A percentile compares a stretch with the other conserved stretches of the same genome.
Conservation (phyloP, 768 basidiomycete genomes). For the Leccinum sublutescens region DNA sequence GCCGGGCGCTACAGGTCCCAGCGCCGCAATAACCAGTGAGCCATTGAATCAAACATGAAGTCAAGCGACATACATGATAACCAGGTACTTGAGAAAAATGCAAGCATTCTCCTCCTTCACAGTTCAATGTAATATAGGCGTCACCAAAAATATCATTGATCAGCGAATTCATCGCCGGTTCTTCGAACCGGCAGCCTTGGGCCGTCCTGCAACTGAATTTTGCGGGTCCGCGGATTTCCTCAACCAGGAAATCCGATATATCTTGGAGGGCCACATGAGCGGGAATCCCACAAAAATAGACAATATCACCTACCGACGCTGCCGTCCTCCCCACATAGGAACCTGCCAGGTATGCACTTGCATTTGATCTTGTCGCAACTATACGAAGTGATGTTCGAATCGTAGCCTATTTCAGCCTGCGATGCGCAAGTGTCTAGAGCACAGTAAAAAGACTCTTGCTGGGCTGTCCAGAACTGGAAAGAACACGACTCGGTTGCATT, state of each 20-base stretch:
- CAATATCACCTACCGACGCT: constrained; percentile 70
- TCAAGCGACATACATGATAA: constrained; percentile 53
- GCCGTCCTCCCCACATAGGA: constrained; percentile 94
- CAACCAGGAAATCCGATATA: constrained; percentile 88
- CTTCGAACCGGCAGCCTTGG: constrained; percentile 84
- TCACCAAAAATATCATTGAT: constrained; percentile 96
- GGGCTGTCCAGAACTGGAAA: constrained; percentile 98
- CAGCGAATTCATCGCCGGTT: constrained; percentile 94
- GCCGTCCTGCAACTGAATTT: constrained; percentile 74
- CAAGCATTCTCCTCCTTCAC: constrained; percentile 89
- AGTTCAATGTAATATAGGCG: constrained; percentile 80
- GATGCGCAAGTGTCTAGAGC: constrained; percentile 70
- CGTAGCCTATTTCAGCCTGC: constrained; percentile 46
- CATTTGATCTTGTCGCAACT: constrained; percentile 84
- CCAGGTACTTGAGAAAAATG: constrained; percentile 94
- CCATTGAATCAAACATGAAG: neutral
- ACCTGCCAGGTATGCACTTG: constrained; percentile 88
- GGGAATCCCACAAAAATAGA: neutral
- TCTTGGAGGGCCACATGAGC: constrained; percentile 38
- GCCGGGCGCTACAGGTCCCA: constrained; percentile 53
- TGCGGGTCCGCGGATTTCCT: constrained; percentile 90
- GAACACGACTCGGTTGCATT: constrained; percentile 59
- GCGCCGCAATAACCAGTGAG: neutral
- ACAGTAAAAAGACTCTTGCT: constrained; percentile 96
- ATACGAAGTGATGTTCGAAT: constrained; percentile 73